phyloP scores from a whole-genome alignment of 495 filamentous ascomycete genomes.

The Trichoderma orchidacearum region DNA sequence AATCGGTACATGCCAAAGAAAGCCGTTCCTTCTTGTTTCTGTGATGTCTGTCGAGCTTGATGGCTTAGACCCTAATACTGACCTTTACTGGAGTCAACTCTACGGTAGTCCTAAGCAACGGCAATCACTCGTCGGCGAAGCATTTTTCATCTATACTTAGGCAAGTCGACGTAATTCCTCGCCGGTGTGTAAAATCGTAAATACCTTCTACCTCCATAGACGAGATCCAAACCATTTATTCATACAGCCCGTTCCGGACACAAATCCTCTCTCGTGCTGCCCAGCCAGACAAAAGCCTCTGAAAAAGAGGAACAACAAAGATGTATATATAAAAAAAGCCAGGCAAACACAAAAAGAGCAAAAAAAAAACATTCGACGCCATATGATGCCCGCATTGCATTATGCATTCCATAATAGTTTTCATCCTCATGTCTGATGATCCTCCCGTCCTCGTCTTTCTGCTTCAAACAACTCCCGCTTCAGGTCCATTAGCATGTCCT shows the following conservation, averaged over 20 bases:
- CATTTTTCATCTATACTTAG: not conserved
- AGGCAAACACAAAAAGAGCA: not conserved
- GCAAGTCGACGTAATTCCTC: not conserved
- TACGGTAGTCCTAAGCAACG: no score
- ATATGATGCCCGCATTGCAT: not conserved
- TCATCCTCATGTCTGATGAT: not conserved
- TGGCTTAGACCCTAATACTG: no score
- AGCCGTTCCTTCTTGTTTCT: not conserved
- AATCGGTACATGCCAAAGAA: no score
- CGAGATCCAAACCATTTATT: no score
- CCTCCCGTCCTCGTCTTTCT: conserved; percentile 28
- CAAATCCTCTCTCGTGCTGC: no score
- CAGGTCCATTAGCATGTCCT: conserved; percentile 56
- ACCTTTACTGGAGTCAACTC: no score
- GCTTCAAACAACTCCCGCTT: conserved; percentile 51
- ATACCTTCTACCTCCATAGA: not conserved
- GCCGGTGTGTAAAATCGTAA: not conserved
- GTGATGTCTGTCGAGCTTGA: not conserved
- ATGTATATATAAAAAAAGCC: not conserved
- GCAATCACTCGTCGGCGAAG: no score
- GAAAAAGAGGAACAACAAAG: not conserved
- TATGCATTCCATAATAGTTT: not conserved
- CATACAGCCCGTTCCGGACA: not conserved
- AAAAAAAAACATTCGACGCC: not conserved
- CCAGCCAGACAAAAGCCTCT: not conserved